phyloP scores from a whole-genome alignment of 805 yeast species.

The Myxozyma sirexii region DNA sequence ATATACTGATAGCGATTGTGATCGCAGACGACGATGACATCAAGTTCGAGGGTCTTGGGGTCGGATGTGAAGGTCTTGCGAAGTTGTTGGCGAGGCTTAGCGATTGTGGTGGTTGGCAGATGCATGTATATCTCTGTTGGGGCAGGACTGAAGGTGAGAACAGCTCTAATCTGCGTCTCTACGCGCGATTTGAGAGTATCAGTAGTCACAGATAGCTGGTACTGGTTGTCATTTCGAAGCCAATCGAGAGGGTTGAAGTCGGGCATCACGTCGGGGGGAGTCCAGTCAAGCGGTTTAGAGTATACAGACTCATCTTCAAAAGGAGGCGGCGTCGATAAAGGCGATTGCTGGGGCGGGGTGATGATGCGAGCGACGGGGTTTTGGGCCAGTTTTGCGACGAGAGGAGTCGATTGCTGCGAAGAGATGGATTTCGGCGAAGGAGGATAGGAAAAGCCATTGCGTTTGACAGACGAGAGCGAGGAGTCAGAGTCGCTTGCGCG shows the following conservation, averaged over 20 bases:
- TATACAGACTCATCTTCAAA: conserved; percentile 11
- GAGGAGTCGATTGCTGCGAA: conserved; percentile 19
- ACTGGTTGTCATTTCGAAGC: conserved; percentile 37
- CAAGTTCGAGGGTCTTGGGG: conserved; percentile 51
- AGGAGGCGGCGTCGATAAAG: conserved; percentile 13
- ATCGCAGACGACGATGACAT: conserved; percentile 74
- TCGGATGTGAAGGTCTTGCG: conserved; percentile 40
- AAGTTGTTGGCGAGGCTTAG: conserved; percentile 81
- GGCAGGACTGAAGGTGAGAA: conserved; percentile 68
- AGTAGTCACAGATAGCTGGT: conserved; percentile 49
- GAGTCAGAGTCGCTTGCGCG: conserved; percentile 27
- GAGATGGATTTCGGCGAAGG: conserved; percentile 30
- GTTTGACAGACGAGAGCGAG: conserved; percentile 13
- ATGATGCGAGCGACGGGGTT: conserved; percentile 1
- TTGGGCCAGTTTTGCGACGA: neutral
- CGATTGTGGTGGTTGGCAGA: conserved; percentile 82
- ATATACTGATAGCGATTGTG: conserved; percentile 52
- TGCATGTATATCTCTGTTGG: conserved; percentile 75
- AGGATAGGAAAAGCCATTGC: conserved; percentile 21
- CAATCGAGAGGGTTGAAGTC: conserved; percentile 33
- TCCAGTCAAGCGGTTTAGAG: conserved; percentile 27
- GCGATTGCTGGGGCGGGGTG: conserved; percentile 21
- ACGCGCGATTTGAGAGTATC: conserved; percentile 86
- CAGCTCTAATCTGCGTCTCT: conserved; percentile 89
- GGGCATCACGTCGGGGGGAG: conserved; percentile 27